Percentiles rank a stretch among this genome's conserved stretches.
Evolutionary conservation across 352 stramenopile genomes (phyloP).

Genomic region (Phytophthora hybrid): DNA sequence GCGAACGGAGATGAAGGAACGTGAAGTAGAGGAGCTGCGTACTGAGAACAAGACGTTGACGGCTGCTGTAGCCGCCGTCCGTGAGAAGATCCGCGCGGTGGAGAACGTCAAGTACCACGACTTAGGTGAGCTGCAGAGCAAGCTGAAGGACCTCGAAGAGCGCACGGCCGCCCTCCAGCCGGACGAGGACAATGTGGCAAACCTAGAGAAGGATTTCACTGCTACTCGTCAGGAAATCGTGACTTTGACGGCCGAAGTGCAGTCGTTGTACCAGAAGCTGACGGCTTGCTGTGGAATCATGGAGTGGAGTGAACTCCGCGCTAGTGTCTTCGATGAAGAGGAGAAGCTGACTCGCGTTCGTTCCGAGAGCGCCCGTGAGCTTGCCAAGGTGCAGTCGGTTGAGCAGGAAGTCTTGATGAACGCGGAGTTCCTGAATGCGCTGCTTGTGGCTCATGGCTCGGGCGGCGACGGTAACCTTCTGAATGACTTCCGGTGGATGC

Average conservation of each 20-base stretch:
- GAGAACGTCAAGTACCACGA: constrained; percentile 55
- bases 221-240: constrained; percentile 58
- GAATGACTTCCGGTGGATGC: constrained; percentile 48
- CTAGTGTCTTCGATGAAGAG: constrained; percentile 55
- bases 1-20: constrained; percentile 52
- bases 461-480: constrained; percentile 31
- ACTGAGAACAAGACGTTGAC: constrained; percentile 52
- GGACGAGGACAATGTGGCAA: constrained; percentile 33
- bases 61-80: constrained; percentile 46
- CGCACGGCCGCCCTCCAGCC: constrained; percentile 47
- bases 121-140: constrained; percentile 41
- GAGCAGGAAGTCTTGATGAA: constrained; percentile 72
- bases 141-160: constrained; percentile 53
- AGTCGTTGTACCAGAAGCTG: constrained; percentile 62
- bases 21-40: constrained; percentile 51
- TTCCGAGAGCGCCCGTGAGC: constrained; percentile 43
- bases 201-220: constrained; percentile 56
- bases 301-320: constrained; percentile 66
- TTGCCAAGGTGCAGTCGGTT: constrained; percentile 47
- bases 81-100: constrained; percentile 53
- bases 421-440: constrained; percentile 64
- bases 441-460: constrained; percentile 46
- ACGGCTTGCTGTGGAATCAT: constrained; percentile 62
- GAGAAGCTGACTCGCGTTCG: constrained; percentile 48
- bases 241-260: constrained; percentile 51